phyloP scores from a whole-genome alignment of 176 grass and related monocot genomes.

The Oryza punctata region DNA sequence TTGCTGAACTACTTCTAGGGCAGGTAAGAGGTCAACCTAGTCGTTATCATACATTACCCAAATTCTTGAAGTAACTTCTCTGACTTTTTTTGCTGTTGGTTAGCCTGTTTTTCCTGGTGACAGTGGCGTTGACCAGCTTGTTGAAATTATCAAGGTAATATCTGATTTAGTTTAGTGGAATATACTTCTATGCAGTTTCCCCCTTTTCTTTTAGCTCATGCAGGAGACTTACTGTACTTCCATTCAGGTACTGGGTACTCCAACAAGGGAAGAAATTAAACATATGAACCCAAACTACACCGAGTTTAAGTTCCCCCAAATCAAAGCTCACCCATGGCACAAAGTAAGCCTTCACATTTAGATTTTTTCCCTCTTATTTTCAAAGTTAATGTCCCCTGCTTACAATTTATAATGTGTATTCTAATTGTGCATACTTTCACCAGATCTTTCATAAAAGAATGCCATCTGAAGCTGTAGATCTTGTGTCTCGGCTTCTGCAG shows the following conservation, averaged over 20 bases:
- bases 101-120: constrained; percentile 90
- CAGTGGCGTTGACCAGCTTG: constrained; percentile 84
- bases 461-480: constrained; percentile 95
- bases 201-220: constrained; percentile 28
- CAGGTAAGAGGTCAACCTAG: constrained; percentile 53
- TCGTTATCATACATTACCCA: constrained; percentile 23
- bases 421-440: constrained; percentile 33
- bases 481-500: constrained; percentile 88
- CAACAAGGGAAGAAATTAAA: constrained; percentile 93
- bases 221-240: constrained; percentile 2
- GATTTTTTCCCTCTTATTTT: not conserved
- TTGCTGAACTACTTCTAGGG: constrained; percentile 85
- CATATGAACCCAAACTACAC: constrained; percentile 90
- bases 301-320: constrained; percentile 80
- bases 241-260: constrained; percentile 79
- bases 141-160: constrained; percentile 88
- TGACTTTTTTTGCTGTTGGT: constrained; percentile 42
- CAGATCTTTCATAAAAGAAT: constrained; percentile 90
- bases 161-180: not conserved
- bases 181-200: not conserved
- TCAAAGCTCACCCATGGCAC: constrained; percentile 92
- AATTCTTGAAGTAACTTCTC: constrained; percentile 33
- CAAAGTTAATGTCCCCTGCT: not conserved
- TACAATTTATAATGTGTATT: constrained; percentile 12
- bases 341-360: constrained; percentile 42